Conservation (phyloP, 768 basidiomycete species). For the Udeniomyces megalosporus region DNA sequence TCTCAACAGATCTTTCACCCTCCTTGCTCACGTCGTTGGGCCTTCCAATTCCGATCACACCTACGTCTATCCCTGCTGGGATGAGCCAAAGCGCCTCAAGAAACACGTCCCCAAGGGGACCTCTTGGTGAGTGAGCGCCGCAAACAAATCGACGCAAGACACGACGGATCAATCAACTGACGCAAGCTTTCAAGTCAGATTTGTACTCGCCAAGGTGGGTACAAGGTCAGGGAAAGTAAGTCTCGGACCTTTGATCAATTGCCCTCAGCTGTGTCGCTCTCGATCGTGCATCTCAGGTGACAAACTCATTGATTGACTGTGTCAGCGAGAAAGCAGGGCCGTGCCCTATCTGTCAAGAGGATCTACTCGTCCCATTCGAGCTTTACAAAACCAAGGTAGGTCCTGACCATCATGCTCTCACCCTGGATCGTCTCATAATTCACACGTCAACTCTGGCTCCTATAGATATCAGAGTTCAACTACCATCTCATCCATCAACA, state of each 20-base stretch:
- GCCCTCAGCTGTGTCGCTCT: neutral
- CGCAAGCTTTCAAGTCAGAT: too few relatives aligned
- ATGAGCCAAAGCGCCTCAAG: too few relatives aligned
- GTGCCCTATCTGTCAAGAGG: conserved; percentile 2
- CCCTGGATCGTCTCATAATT: too few relatives aligned
- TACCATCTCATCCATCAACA: conserved; percentile 9
- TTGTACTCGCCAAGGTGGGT: conserved; percentile 4
- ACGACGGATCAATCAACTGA: too few relatives aligned
- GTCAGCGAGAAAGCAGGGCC: neutral
- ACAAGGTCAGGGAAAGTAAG: neutral
- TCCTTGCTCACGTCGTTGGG: too few relatives aligned
- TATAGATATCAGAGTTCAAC: neutral
- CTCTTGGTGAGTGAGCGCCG: too few relatives aligned
- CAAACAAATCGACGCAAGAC: too few relatives aligned
- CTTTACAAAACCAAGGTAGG: conserved; percentile 1
- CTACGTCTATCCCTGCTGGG: too few relatives aligned
- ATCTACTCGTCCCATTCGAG: neutral
- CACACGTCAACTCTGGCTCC: too few relatives aligned
- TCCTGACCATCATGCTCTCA: neutral
- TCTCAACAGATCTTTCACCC: too few relatives aligned
- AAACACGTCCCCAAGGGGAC: too few relatives aligned
- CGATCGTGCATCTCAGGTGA: neutral
- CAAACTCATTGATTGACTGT: neutral
- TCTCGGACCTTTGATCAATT: neutral
- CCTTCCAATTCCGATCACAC: too few relatives aligned